Base-by-base conservation (phyloP, 352 stramenopile species). In the Pythium diclinum region DNA sequence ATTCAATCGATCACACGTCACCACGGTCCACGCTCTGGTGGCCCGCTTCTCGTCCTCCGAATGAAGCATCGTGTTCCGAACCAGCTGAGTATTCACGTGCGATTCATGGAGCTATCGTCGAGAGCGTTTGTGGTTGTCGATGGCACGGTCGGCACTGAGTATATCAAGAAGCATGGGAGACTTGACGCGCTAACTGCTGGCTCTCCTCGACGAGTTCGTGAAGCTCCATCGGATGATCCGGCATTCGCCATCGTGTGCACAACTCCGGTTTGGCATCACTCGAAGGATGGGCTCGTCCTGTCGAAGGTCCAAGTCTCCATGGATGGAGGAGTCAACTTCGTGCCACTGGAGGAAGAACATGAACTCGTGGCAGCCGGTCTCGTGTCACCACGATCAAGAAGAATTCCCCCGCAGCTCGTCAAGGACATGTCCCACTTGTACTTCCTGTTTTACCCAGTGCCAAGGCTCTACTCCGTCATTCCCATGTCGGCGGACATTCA, bases 301-400 rank as follows among this genome's bases (percentile, higher is more conserved):
- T 91, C 83, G 2, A 87, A 89, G 52, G 69, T 93, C 0, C 83
- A 91, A 61, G 73, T 93, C 14, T 91, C 83, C 4, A 83, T 84
- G 46, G 85, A 93, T 40, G 69, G 63, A 33, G 83, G 85, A 6
- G 65, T 74, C 21, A 83, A 85, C 38, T 88, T 80, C 47, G 68
- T 82, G 10, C 79, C 79, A 3, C 51, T 44, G 3, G 71, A 79
- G 38, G 72, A 70, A 19, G 59, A 69, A 6, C 46, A 69, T 32
- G 60, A 69, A 48, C 36, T 61, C 6, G 47, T 53, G 6, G 44
- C 56, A 13, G 57, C 56, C 8, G 55, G 49, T 0, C 56, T 61
- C 3, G 38, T 34, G 21, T 58, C 36, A 7, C 49, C 66, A 33
- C 57, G 58, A 8, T 63, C 57, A 2, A 62, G 49, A 46, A 16